Conservation (phyloP, 1,139 yeast species). For the Sugiyamaella paludigena region DNA sequence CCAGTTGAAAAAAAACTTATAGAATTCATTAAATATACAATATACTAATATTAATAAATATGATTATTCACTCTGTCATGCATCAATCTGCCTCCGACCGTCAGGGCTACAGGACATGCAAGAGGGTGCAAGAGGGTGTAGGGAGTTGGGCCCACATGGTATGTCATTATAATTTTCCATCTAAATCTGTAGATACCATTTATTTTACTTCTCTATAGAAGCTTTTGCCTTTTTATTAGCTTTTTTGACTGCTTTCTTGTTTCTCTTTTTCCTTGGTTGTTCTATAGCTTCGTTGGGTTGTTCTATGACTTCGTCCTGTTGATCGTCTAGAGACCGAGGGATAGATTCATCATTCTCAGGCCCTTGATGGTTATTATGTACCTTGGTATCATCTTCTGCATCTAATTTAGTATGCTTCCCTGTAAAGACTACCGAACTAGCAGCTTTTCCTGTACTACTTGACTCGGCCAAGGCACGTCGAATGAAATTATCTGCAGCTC, state of each 20-base stretch:
- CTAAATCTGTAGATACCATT: too few relatives aligned
- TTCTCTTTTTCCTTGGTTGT: neutral
- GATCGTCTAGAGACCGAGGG: too few relatives aligned
- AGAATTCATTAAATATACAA: too few relatives aligned
- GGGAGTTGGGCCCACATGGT: too few relatives aligned
- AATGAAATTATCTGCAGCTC: slow-evolving; percentile 46
- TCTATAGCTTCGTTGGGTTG: neutral
- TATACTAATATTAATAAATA: too few relatives aligned
- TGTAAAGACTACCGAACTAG: neutral
- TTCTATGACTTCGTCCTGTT: neutral
- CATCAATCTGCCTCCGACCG: too few relatives aligned
- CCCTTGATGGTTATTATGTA: neutral
- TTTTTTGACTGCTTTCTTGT: slow-evolving; percentile 3
- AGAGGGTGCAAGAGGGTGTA: too few relatives aligned
- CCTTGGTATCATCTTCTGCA: neutral
- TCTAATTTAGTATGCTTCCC: slow-evolving; percentile 10
- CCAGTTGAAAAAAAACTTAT: too few relatives aligned
- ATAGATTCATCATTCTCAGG: neutral
- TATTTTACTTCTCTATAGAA: neutral
- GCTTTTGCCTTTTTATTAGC: neutral
- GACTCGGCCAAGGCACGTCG: slow-evolving; percentile 45
- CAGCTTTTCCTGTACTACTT: slow-evolving; percentile 3
- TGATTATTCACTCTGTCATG: too few relatives aligned
- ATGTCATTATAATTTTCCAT: too few relatives aligned
- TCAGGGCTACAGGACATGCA: too few relatives aligned